Evolutionary conservation across 345 rosid species (phyloP).

Genomic region (Eucalyptus curtisii): DNA sequence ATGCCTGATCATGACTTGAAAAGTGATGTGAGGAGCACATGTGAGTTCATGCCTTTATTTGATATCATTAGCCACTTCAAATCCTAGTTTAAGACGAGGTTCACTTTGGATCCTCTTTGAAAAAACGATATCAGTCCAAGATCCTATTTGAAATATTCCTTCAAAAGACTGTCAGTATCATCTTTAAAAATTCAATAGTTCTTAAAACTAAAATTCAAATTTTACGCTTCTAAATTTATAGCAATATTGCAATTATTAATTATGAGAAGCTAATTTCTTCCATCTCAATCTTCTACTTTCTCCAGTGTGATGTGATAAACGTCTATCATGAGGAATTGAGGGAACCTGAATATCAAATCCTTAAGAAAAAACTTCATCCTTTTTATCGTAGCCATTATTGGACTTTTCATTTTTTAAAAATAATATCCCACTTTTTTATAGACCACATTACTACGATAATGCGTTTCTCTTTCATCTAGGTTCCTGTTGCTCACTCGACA

Average conservation of each 20-base stretch:
- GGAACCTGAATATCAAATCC: not conserved
- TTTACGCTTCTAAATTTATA: not conserved
- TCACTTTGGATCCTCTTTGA: too few species aligned
- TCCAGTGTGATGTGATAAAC: not conserved
- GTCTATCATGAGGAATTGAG: not conserved
- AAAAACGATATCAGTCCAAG: rapidly evolving
- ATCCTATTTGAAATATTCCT: not conserved
- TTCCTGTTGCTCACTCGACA: not conserved
- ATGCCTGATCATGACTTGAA: too few species aligned
- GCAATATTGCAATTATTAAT: not conserved
- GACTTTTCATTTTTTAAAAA: too few species aligned
- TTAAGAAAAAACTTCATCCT: too few species aligned
- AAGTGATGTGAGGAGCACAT: too few species aligned
- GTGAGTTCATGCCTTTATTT: too few species aligned
- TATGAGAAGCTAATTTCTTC: not conserved
- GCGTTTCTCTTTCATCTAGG: not conserved
- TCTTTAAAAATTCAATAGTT: not conserved
- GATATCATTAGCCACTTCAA: rapidly evolving
- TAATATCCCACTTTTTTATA: too few species aligned
- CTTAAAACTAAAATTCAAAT: not conserved
- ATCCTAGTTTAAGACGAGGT: too few species aligned
- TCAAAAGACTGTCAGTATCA: rapidly evolving
- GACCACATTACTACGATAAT: too few species aligned
- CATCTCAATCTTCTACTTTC: not conserved
- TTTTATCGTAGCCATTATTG: too few species aligned